Conservation (phyloP, 2,329 filamentous ascomycete genomes). For the Colletotrichum siamense region DNA sequence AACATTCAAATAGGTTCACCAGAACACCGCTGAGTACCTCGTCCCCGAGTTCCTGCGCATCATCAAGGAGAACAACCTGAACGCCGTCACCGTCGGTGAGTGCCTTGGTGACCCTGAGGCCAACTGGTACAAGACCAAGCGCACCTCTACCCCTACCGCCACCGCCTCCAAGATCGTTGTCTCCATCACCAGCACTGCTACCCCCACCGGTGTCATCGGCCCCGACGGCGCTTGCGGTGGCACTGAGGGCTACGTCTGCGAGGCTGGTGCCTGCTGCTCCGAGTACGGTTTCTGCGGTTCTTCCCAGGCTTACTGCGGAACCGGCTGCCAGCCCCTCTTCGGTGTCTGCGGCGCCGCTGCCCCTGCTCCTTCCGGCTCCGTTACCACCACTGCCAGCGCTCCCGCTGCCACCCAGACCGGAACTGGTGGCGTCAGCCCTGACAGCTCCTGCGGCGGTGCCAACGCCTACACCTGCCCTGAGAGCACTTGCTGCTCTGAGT, state of each 20-base stretch:
- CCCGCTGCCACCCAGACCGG: background rate
- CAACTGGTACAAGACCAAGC: slow-evolving; percentile 48
- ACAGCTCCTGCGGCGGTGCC: slow-evolving; percentile 12
- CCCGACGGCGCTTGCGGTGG: slow-evolving; percentile 21
- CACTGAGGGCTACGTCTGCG: slow-evolving; percentile 17
- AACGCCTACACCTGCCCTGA: slow-evolving; percentile 7
- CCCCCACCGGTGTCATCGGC: slow-evolving; percentile 20
- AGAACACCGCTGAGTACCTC: slow-evolving; percentile 24
- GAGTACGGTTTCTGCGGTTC: slow-evolving; percentile 25
- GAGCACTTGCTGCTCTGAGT: slow-evolving; percentile 24
- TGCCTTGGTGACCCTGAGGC: slow-evolving; percentile 48
- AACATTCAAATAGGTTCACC: slow-evolving; percentile 13
- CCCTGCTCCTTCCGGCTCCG: background rate
- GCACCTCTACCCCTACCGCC: slow-evolving; percentile 21
- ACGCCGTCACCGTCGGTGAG: slow-evolving; percentile 48
- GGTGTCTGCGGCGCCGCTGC: slow-evolving; percentile 21
- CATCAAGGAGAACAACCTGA: slow-evolving; percentile 30
- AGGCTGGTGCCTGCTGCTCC: slow-evolving; percentile 23
- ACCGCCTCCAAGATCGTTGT: slow-evolving; percentile 12
- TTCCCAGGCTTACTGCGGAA: slow-evolving; percentile 22
- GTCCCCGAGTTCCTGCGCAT: slow-evolving; percentile 20
- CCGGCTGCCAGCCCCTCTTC: slow-evolving; percentile 23
- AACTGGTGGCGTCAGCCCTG: slow-evolving; percentile 14
- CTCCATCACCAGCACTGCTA: slow-evolving; percentile 22
- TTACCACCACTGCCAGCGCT: background rate